Evolutionary conservation across 768 basidiomycete species (phyloP).

Genomic region (Boletus sp.): DNA sequence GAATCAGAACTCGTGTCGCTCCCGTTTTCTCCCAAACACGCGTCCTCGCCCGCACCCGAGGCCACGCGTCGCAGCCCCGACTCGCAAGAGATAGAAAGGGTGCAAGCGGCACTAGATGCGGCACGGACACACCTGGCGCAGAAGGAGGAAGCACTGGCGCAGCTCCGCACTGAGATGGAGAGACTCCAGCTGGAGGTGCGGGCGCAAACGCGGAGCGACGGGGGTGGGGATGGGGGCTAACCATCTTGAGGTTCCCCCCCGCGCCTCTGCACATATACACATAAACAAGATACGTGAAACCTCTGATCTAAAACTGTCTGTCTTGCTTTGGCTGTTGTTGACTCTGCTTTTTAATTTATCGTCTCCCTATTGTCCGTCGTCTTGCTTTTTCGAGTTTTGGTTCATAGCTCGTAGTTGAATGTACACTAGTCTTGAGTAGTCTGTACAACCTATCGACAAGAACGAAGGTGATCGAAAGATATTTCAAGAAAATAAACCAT

Average conservation of each 20-base stretch:
- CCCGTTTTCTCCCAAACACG: slow-evolving; percentile 17
- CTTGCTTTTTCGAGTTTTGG: not conserved
- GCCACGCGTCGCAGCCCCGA: slow-evolving; percentile 3
- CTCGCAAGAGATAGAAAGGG: slow-evolving; percentile 17
- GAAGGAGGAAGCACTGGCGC: slow-evolving; percentile 22
- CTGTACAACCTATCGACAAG: not conserved
- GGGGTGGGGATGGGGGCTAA: not conserved
- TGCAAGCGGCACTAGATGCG: slow-evolving; percentile 19
- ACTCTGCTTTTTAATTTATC: not conserved
- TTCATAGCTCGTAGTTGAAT: not conserved
- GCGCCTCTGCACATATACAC: too few relatives aligned
- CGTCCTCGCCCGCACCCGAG: slow-evolving; percentile 15
- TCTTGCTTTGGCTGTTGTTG: not conserved
- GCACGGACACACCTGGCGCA: slow-evolving; percentile 19
- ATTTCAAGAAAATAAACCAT: too few relatives aligned
- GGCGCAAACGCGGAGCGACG: not conserved
- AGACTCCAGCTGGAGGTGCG: slow-evolving; percentile 12
- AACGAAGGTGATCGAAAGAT: not conserved
- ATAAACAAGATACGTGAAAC: not conserved
- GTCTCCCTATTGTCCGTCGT: not conserved
- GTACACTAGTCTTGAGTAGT: not conserved
- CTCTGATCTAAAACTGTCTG: not conserved
- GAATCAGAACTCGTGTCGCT: slow-evolving; percentile 18
- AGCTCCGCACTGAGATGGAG: slow-evolving; percentile 24
- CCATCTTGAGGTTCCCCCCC: not conserved